These are phyloP conservation scores for Didymosphaeria variabile DNA, from an alignment of 2,329 filamentous ascomycete genomes.

Conservation along the genomic window DNA sequence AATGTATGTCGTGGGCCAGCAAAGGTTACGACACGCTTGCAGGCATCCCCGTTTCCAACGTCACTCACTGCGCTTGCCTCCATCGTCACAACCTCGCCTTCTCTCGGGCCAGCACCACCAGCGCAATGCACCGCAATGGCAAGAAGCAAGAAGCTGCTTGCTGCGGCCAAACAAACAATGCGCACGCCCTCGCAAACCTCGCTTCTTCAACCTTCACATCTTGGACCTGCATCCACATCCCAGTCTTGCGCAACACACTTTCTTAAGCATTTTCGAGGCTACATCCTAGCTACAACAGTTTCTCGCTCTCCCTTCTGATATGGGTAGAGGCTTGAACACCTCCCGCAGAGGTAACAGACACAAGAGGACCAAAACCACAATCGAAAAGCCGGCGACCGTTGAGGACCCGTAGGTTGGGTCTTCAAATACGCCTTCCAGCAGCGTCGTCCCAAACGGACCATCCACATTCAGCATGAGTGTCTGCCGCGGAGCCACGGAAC, in stretches of 20 bases:
- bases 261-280: constrained; percentile 31
- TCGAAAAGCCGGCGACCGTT: constrained; percentile 1
- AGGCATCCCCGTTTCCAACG: background rate
- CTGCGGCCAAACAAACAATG: constrained; percentile 21
- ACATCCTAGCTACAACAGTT: constrained; percentile 35
- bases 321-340: constrained; percentile 28
- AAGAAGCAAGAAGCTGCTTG: constrained; percentile 19
- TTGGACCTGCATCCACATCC: constrained; percentile 20
- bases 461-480: constrained; percentile 5
- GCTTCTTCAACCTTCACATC: constrained; percentile 17
- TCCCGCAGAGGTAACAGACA: constrained; percentile 12
- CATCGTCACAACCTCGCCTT: constrained; percentile 6
- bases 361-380: constrained; percentile 12
- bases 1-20: background rate
- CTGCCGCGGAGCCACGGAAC: constrained; percentile 2
- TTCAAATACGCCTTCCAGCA: constrained; percentile 8
- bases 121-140: constrained; percentile 15
- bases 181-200: constrained; percentile 6
- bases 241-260: constrained; percentile 34
- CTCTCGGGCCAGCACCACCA: background rate
- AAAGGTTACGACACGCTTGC: background rate
- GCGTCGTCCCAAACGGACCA: constrained; percentile 2
- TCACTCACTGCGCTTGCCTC: constrained; percentile 7
- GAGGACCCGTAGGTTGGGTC: background rate
- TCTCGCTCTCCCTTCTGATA: constrained; percentile 23